Evolutionary conservation across 106 monocot genomes (phyloP).

Genomic region (Dendrobium officinale): DNA sequence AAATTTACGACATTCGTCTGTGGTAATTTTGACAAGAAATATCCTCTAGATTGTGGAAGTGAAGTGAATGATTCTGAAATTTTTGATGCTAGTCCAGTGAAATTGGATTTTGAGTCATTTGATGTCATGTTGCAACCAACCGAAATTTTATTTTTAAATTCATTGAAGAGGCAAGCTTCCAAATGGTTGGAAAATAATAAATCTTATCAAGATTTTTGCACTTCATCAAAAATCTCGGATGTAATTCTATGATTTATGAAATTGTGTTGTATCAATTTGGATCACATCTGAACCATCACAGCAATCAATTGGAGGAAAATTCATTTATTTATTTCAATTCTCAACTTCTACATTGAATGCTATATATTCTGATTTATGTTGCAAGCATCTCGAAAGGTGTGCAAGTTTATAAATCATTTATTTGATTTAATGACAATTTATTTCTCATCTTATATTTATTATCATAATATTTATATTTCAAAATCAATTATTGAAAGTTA

Average conservation of each 20-base stretch:
- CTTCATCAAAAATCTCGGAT: slow-evolving; percentile 27
- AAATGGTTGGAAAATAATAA: slow-evolving; percentile 52
- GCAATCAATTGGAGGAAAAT: neutral
- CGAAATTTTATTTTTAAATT: slow-evolving; percentile 37
- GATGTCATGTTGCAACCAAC: slow-evolving; percentile 17
- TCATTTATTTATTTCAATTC: neutral
- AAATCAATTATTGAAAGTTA: too few relatives aligned
- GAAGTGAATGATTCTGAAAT: slow-evolving; percentile 13
- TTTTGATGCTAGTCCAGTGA: slow-evolving; percentile 47
- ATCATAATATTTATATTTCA: too few relatives aligned
- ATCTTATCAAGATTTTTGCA: slow-evolving; percentile 60
- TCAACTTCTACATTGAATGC: neutral
- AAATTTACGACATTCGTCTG: slow-evolving; percentile 55
- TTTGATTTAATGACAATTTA: too few relatives aligned
- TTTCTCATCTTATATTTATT: too few relatives aligned
- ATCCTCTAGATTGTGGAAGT: slow-evolving; percentile 6
- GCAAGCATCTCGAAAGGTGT: too few relatives aligned
- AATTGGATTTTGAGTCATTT: slow-evolving; percentile 38
- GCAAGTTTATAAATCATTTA: too few relatives aligned
- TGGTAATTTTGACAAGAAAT: slow-evolving; percentile 27
- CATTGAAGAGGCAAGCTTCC: slow-evolving; percentile 40
- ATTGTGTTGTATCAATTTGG: neutral
- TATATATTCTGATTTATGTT: too few relatives aligned
- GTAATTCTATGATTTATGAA: neutral
- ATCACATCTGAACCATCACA: neutral